Evolutionary conservation across 1,139 yeast genomes (phyloP), one percentile per base, ranked within the genome.

Genomic region (Protomyces pachydermus): DNA sequence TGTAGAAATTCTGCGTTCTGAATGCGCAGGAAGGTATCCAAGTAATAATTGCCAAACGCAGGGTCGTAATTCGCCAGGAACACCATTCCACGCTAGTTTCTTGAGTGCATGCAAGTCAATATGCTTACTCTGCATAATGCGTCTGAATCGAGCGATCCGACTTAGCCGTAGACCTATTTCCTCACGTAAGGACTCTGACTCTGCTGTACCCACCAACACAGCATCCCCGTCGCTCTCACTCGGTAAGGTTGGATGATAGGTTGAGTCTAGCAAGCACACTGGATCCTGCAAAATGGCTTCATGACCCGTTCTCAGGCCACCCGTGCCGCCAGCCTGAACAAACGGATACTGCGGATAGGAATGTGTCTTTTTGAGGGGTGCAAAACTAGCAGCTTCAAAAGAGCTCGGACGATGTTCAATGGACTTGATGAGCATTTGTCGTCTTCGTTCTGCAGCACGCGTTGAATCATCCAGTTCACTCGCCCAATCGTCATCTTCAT

Each of bases 71-170:
- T 86, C 87, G 18, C 81, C 78, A 0, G 98, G 98, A 12, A 95
- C 83, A 0, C 99, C 98, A 70, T 91, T 88, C 98, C 98, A 93
- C 10, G 97, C 83, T 62, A 91, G 80, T 72, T 86, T 84, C 68
- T 90, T 82, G 65, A 93, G 79, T 55, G 87, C 93, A 52, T 80
- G 78, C 61, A 84, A 73, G 69, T 88, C 87, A 48, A 91, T 85
- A 50, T 82, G 82, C 23, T 84, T 82, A 42, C 82, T 81, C 16
- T 83, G 80, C 55, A 93, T 75, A 3, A 89, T 79, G 50, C 80
- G 80, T 64, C 84, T 84, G 74, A 91, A 90, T 72, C 84, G 86
- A 56, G 82, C 78, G 71, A 85, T 86, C 66, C 90, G 81, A 23
- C 85, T 79, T 61, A 84, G 80, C 50, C 82, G 74, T 46, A 87